A percentile compares a stretch with the other conserved stretches of the same genome.
phyloP scores from a whole-genome alignment of 2,329 filamentous ascomycete species.

The Cercospora beticola region DNA sequence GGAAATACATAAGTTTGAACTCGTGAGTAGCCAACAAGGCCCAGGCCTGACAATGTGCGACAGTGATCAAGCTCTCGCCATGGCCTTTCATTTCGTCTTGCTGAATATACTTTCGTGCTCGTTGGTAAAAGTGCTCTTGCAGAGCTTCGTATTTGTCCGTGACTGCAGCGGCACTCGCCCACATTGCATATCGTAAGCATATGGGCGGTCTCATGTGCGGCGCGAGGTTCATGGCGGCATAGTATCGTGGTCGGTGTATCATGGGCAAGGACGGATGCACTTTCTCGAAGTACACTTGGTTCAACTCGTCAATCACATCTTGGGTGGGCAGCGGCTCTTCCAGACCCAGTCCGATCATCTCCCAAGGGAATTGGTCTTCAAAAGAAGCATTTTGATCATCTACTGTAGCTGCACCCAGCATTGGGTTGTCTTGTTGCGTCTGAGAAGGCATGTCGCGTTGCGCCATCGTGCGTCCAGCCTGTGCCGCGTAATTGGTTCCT shows the following conservation, averaged over 20 bases:
- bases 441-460: constrained; percentile 14
- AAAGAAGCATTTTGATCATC: constrained; percentile 8
- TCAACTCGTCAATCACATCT: constrained; percentile 81
- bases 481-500: constrained; percentile 7
- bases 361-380: constrained; percentile 66
- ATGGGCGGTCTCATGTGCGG: constrained; percentile 82
- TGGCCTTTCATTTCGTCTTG: constrained; percentile 88
- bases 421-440: constrained; percentile 2
- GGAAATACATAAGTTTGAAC: constrained; percentile 98
- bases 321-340: constrained; percentile 77
- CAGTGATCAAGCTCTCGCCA: constrained; percentile 81
- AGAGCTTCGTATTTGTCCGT: constrained; percentile 77
- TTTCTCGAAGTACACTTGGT: constrained; percentile 87
- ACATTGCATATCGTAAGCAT: constrained; percentile 89
- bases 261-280: constrained; percentile 82
- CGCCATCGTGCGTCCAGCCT: constrained; percentile 11
- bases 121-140: constrained; percentile 85
- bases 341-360: constrained; percentile 77
- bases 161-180: constrained; percentile 86
- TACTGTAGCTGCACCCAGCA: constrained; percentile 12
- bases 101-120: constrained; percentile 86
- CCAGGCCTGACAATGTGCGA: constrained; percentile 85
- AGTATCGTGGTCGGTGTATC: constrained; percentile 83
- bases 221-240: constrained; percentile 86
- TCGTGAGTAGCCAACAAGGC: constrained; percentile 78